phyloP scores from a whole-genome alignment of 1,139 yeast species.

The Pichia sp. region DNA sequence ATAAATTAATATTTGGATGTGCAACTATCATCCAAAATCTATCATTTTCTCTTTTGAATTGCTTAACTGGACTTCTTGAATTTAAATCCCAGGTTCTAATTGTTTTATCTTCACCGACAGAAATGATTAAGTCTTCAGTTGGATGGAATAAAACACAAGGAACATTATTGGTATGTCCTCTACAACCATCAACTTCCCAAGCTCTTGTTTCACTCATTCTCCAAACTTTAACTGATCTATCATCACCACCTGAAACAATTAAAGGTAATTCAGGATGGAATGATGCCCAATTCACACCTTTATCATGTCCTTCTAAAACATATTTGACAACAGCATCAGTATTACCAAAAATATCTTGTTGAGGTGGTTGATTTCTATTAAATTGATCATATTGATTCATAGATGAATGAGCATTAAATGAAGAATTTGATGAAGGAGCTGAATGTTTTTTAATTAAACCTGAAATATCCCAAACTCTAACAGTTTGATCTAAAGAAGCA shows the following conservation, averaged over 20 bases:
- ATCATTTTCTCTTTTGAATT: conserved; percentile 89
- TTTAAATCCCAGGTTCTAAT: conserved; percentile 96
- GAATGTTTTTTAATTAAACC: conserved; percentile 95
- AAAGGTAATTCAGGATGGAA: conserved; percentile 96
- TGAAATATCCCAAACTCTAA: conserved; percentile 96
- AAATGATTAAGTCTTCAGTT: conserved; percentile 81
- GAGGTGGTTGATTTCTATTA: conserved; percentile 59
- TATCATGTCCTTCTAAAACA: conserved; percentile 95
- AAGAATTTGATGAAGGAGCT: conserved; percentile 48
- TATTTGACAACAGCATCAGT: conserved; percentile 93
- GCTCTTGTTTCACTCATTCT: conserved; percentile 97
- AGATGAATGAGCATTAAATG: conserved; percentile 12
- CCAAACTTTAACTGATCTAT: conserved; percentile 92
- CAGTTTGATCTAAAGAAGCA: conserved; percentile 97
- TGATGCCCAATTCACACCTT: conserved; percentile 98
- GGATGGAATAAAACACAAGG: conserved; percentile 91
- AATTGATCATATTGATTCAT: conserved; percentile 47
- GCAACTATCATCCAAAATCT: conserved; percentile 90
- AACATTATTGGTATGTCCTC: conserved; percentile 95
- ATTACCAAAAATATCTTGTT: conserved; percentile 91
- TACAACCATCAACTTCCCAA: conserved; percentile 98
- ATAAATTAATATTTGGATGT: conserved; percentile 85
- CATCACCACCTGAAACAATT: conserved; percentile 95
- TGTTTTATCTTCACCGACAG: conserved; percentile 97
- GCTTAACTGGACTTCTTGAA: conserved; percentile 88